A percentile compares a stretch with the other conserved stretches of the same genome.
Conservation (phyloP, 768 basidiomycete genomes). For the Pleurotus djamor region DNA sequence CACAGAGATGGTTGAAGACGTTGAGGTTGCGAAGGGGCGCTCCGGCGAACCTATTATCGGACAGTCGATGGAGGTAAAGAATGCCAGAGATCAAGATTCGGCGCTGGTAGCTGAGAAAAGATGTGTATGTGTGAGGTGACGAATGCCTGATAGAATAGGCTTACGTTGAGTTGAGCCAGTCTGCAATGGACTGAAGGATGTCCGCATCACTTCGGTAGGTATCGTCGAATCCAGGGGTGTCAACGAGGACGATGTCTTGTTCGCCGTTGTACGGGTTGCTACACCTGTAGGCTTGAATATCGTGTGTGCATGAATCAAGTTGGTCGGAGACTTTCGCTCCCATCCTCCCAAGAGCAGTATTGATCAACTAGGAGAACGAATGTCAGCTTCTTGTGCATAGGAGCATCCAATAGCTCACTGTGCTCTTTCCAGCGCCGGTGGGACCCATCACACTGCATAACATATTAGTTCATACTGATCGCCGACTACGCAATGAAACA, state of each 20-base stretch:
- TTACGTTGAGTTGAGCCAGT: conserved; percentile 23
- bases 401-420: conserved; percentile 12
- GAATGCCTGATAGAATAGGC: not conserved
- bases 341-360: conserved; percentile 10
- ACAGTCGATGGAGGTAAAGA: conserved; percentile 17
- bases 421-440: conserved; percentile 26
- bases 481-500: not conserved
- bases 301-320: conserved; percentile 18
- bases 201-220: conserved; percentile 18
- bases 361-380: conserved; percentile 18
- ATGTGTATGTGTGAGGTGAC: not conserved
- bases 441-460: conserved; percentile 22
- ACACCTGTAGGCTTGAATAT: conserved; percentile 14
- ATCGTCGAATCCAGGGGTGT: conserved; percentile 26
- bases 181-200: conserved; percentile 20
- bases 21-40: conserved; percentile 7
- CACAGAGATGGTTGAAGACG: conserved; percentile 13
- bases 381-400: not conserved
- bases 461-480: not conserved
- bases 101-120: conserved; percentile 17
- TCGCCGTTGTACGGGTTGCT: conserved; percentile 14
- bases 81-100: conserved; percentile 22
- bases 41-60: conserved; percentile 9
- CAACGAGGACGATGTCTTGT: conserved; percentile 18
- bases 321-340: conserved; percentile 12